A percentile compares a stretch with the other conserved stretches of the same genome.
phyloP scores from a whole-genome alignment of 2,329 filamentous ascomycete genomes.

The Colletotrichum sp. region DNA sequence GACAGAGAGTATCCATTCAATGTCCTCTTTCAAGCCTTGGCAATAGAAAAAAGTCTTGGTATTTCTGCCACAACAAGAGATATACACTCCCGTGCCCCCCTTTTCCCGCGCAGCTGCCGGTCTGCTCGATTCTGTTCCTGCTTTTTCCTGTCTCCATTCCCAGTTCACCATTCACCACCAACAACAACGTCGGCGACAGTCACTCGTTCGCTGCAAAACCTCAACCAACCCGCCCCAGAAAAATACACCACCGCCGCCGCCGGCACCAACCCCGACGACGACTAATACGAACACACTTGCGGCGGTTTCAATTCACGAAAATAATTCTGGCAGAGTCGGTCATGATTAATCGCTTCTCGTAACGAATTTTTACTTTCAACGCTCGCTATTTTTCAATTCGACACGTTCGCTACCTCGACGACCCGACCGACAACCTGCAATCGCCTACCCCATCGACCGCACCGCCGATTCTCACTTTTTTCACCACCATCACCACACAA shows the following conservation, averaged over 20 bases:
- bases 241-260: not conserved
- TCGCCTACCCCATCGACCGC: not conserved
- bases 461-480: not conserved
- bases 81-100: not conserved
- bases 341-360: slow-evolving; percentile 3
- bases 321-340: not conserved
- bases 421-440: not conserved
- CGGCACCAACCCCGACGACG: not conserved
- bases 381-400: not conserved
- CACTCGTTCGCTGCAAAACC: not conserved
- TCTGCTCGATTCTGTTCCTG: not conserved
- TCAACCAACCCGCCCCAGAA: not conserved
- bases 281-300: not conserved
- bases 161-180: not conserved
- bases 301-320: not conserved
- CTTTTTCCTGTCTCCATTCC: not conserved
- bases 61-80: not conserved
- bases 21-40: not conserved
- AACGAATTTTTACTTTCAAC: not conserved
- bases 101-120: not conserved
- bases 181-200: not conserved
- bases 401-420: not conserved
- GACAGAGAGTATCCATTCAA: not conserved
- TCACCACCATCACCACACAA: not conserved
- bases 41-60: not conserved